A percentile compares a stretch with the other conserved stretches of the same genome.
Evolutionary conservation across 768 basidiomycete species (phyloP).

Genomic region (Phaffia australis): DNA sequence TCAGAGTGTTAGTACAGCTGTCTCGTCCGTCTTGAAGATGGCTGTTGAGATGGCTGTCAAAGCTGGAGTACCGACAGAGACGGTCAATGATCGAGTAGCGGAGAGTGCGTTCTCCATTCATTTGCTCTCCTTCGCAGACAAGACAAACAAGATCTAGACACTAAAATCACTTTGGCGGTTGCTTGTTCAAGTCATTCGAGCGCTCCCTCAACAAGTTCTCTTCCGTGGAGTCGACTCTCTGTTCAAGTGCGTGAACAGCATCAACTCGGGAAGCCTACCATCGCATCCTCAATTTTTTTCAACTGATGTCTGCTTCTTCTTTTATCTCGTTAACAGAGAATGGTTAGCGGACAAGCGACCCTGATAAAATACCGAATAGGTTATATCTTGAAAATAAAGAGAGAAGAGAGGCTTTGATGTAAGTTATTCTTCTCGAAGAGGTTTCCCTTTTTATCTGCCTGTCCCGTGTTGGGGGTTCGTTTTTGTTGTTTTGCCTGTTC

Average conservation of each 20-base stretch:
- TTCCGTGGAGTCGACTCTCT: slow-evolving; percentile 89
- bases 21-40: slow-evolving; percentile 81
- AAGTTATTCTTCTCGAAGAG: too few relatives aligned
- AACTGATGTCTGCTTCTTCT: too few relatives aligned
- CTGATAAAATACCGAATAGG: too few relatives aligned
- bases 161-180: neutral
- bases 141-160: neutral
- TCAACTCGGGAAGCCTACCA: too few relatives aligned
- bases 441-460: too few relatives aligned
- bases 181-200: slow-evolving; percentile 51
- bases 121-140: neutral
- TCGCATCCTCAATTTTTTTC: too few relatives aligned
- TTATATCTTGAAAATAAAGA: too few relatives aligned
- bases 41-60: slow-evolving; percentile 68
- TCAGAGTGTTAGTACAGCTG: slow-evolving; percentile 62
- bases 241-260: slow-evolving; percentile 41
- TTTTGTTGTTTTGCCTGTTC: too few relatives aligned
- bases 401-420: too few relatives aligned
- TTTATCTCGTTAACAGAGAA: too few relatives aligned
- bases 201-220: slow-evolving; percentile 72
- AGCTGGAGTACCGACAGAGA: slow-evolving; percentile 40
- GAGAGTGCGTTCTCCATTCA: slow-evolving; percentile 44
- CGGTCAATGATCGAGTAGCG: slow-evolving; percentile 54
- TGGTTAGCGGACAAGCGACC: too few relatives aligned
- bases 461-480: too few relatives aligned